Percentiles rank a stretch among this genome's conserved stretches.
phyloP scores from a whole-genome alignment of 1,139 yeast genomes.

The Meyerozyma elateridarum region DNA sequence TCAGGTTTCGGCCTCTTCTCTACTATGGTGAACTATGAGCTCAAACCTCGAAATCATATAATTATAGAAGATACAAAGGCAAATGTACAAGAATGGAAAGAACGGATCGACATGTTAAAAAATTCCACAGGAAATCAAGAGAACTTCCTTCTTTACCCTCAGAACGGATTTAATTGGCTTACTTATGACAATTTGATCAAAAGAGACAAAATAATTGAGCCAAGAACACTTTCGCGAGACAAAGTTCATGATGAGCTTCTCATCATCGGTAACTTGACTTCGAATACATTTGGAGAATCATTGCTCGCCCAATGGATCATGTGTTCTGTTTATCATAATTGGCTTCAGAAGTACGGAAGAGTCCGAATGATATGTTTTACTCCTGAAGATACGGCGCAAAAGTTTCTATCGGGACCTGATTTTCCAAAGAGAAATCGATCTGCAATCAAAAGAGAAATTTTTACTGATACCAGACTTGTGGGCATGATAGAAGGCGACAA shows the following conservation, averaged over 20 bases:
- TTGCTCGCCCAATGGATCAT: constrained; percentile 71
- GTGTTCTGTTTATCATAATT: constrained; percentile 64
- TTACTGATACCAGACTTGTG: constrained; percentile 47
- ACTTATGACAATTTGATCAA: constrained; percentile 46
- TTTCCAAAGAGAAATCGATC: constrained; percentile 49
- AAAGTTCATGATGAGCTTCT: constrained; percentile 60
- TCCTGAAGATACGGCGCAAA: constrained; percentile 54
- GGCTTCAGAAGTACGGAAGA: constrained; percentile 73
- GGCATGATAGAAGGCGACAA: constrained; percentile 37
- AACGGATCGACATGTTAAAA: constrained; percentile 19
- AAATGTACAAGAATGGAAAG: constrained; percentile 27
- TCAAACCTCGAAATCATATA: constrained; percentile 58
- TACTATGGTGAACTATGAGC: constrained; percentile 48
- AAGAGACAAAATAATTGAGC: constrained; percentile 36
- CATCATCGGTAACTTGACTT: constrained; percentile 60
- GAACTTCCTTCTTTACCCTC: constrained; percentile 26
- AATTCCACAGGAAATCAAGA: constrained; percentile 21
- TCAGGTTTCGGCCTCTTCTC: constrained; percentile 54
- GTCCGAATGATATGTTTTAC: constrained; percentile 67
- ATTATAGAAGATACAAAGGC: constrained; percentile 50
- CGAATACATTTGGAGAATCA: constrained; percentile 52
- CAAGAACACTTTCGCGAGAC: constrained; percentile 34
- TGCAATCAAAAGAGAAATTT: constrained; percentile 56
- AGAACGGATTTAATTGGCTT: constrained; percentile 65
- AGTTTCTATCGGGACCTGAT: constrained; percentile 51